Percentiles rank a stretch among this genome's conserved stretches.
Conservation (phyloP, 495 filamentous ascomycete species). For the Penicillium maclennaniae region DNA sequence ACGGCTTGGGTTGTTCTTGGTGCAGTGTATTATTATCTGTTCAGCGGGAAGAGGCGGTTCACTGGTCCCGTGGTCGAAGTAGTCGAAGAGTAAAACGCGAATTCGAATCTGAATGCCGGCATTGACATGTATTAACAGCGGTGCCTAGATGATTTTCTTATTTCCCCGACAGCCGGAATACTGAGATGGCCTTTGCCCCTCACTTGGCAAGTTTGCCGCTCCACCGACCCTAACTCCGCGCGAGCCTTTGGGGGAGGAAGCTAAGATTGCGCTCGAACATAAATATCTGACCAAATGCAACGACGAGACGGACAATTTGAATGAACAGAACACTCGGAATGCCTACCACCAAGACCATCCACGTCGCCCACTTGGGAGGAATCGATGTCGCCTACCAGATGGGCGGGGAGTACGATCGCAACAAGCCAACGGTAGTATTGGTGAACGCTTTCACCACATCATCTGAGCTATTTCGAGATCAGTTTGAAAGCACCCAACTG, state of each 20-base stretch:
- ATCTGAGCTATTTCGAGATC: constrained; percentile 26
- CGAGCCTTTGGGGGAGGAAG: neutral
- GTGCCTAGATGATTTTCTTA: neutral
- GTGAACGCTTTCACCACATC: constrained; percentile 38
- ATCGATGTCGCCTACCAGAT: constrained; percentile 34
- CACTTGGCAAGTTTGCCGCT: neutral
- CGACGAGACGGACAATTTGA: neutral
- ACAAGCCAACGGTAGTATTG: constrained; percentile 37
- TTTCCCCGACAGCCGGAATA: neutral
- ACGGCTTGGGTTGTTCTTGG: constrained; percentile 21
- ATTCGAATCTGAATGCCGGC: neutral
- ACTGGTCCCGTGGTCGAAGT: constrained; percentile 18
- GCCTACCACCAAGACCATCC: constrained; percentile 21
- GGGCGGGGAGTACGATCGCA: constrained; percentile 27
- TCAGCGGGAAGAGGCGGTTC: constrained; percentile 16
- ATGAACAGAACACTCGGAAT: constrained; percentile 1
- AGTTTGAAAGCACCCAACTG: constrained; percentile 26
- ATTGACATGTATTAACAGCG: too few relatives aligned
- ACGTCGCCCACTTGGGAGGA: constrained; percentile 37
- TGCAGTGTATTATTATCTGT: constrained; percentile 19
- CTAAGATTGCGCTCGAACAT: neutral
- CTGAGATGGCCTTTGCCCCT: neutral
- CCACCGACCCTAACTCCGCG: neutral
- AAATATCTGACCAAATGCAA: neutral
- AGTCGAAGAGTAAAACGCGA: constrained; percentile 11